phyloP scores from a whole-genome alignment of 2,329 filamentous ascomycete genomes.

The Stachybotrys elegans region DNA sequence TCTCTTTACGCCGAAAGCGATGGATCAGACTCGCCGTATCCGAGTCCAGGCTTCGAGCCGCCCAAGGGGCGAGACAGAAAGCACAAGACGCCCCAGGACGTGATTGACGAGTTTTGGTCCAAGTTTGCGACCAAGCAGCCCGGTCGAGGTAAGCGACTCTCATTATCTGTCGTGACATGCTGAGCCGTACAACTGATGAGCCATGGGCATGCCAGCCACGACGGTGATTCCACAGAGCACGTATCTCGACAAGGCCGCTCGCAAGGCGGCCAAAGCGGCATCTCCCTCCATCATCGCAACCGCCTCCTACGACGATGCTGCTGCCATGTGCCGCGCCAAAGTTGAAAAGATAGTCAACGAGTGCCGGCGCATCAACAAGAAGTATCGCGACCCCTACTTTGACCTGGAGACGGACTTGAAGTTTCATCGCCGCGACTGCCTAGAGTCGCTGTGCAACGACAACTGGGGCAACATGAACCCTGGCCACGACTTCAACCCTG shows the following conservation, averaged over 20 bases:
- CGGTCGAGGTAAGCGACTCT: slow-evolving; percentile 51
- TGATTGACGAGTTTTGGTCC: slow-evolving; percentile 68
- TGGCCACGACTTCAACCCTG: slow-evolving; percentile 32
- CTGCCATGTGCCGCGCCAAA: slow-evolving; percentile 60
- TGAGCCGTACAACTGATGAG: background rate
- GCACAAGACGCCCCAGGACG: slow-evolving; percentile 59
- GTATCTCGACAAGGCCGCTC: slow-evolving; percentile 56
- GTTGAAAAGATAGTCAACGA: slow-evolving; percentile 57
- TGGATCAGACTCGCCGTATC: background rate
- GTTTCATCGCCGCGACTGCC: slow-evolving; percentile 44
- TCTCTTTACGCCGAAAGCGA: background rate
- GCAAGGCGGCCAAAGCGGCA: slow-evolving; percentile 47
- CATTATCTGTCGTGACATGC: background rate
- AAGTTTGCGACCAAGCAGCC: slow-evolving; percentile 66
- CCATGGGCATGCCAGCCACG: slow-evolving; percentile 53
- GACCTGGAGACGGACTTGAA: slow-evolving; percentile 77
- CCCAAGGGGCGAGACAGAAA: slow-evolving; percentile 24
- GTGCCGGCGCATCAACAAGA: slow-evolving; percentile 74
- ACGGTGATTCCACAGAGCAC: slow-evolving; percentile 65
- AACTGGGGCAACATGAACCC: slow-evolving; percentile 15
- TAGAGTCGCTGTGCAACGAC: slow-evolving; percentile 37
- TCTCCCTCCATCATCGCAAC: slow-evolving; percentile 50
- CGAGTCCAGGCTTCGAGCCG: background rate
- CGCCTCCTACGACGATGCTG: slow-evolving; percentile 69
- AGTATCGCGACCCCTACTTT: slow-evolving; percentile 83